A percentile compares a stretch with the other conserved stretches of the same genome.
Conservation (phyloP, 768 basidiomycete species). For the Kwoniella shandongensis region DNA sequence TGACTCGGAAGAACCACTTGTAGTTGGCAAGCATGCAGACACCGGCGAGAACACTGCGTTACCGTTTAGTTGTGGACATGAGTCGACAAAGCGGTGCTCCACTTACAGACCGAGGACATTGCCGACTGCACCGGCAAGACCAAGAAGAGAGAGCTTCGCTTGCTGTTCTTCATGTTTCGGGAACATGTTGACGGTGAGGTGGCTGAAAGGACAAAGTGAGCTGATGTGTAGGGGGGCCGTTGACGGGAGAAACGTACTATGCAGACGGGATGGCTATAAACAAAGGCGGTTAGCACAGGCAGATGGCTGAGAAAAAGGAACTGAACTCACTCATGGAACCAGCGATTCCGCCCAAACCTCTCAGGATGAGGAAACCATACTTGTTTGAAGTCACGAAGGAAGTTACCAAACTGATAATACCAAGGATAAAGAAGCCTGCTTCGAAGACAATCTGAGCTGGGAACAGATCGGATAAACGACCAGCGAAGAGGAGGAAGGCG, state of each 20-base stretch:
- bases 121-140: constrained; percentile 58
- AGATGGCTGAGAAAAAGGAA: neutral
- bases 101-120: constrained; percentile 55
- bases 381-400: constrained; percentile 58
- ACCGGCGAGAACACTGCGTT: constrained; percentile 36
- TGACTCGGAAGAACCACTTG: constrained; percentile 61
- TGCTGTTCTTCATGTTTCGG: constrained; percentile 59
- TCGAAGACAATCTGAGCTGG: constrained; percentile 56
- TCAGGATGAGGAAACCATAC: constrained; percentile 59
- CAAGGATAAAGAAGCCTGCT: constrained; percentile 56
- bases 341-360: constrained; percentile 60
- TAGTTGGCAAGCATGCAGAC: constrained; percentile 49
- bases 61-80: neutral
- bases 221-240: neutral
- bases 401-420: constrained; percentile 57
- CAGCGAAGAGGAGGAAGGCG: constrained; percentile 48
- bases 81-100: neutral
- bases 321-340: constrained; percentile 56
- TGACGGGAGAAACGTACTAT: constrained; percentile 16
- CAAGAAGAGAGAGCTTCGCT: constrained; percentile 59
- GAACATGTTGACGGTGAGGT: constrained; percentile 60
- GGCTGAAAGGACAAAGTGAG: constrained; percentile 3
- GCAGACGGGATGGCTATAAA: constrained; percentile 36
- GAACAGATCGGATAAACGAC: constrained; percentile 48
- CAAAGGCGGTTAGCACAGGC: neutral